Evolutionary conservation across 2,329 filamentous ascomycete genomes (phyloP), one percentile per base, ranked within the genome.

Genomic region (Fusarium protoensiforme): DNA sequence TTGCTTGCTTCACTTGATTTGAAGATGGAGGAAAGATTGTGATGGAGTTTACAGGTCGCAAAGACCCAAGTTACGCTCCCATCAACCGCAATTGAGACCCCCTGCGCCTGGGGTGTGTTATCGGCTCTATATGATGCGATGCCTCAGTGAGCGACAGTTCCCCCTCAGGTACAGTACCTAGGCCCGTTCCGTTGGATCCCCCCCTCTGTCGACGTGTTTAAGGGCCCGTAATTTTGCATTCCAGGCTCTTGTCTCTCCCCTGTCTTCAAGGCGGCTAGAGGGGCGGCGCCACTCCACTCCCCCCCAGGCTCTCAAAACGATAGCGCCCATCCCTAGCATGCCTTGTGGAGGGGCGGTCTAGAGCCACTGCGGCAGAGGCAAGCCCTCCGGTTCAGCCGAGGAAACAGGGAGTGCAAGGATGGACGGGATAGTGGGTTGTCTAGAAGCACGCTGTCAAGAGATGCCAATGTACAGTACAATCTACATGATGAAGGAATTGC

Each of bases 41-140:
- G 27, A 51, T 51, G 31, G 53, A 56, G 31, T 56, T 36, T 56
- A 36, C 29, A 36, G 33, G 53, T 56, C 53, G 29, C 29, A 56
- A 35, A 56, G 31, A 33, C 51, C 29, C 51, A 56, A 56, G 51
- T 33, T 35, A 56, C 46, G 27, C 27, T 51, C 46, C 46, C 46
- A 20, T 31, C 18, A 51, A 51, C 27, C 18, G n/a, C 27, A 31
- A 51, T 51, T 51, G 46, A 51, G 46, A 51, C 46, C 24, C 46
- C 46, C 46, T 29, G 46, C 27, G 46, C 27, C 24, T 24, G 14
- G 53, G 53, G 53, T 56, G 53, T 56, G 53, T 56, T 56, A 56
- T 56, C 53, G 20, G 53, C 53, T 56, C 53, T 56, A 54, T 56
- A 56, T 56, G 53, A 36, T 56, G 53, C 53, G 20, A 56, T 56